phyloP scores from a whole-genome alignment of 2,329 filamentous ascomycete genomes.

The Pseudogymnoascus sp. region DNA sequence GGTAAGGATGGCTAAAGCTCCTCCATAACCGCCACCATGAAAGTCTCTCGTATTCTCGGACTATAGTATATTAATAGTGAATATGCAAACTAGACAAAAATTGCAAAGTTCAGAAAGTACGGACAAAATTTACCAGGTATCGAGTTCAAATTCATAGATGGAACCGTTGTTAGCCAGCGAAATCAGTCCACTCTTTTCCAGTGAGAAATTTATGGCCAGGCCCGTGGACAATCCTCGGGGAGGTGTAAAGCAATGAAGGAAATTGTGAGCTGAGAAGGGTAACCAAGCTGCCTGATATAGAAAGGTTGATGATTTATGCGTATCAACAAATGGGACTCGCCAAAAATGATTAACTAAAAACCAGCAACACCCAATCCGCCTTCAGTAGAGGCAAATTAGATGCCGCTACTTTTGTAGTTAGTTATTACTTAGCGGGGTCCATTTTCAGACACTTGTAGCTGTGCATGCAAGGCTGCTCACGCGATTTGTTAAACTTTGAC shows the following conservation, averaged over 20 bases:
- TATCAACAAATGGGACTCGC: too few species aligned
- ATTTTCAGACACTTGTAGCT: neutral
- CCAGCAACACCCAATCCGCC: too few species aligned
- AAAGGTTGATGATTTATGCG: too few species aligned
- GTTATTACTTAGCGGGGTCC: neutral
- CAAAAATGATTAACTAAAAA: too few species aligned
- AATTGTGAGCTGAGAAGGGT: neutral
- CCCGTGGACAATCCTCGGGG: neutral
- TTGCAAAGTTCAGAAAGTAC: neutral
- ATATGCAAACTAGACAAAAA: neutral
- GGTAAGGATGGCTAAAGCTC: neutral
- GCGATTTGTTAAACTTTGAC: neutral
- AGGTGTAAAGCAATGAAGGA: neutral
- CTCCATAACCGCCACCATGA: neutral
- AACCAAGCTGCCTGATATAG: too few species aligned
- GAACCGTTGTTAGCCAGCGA: neutral
- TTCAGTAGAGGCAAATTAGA: too few species aligned
- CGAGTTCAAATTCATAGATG: neutral
- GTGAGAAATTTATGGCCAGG: neutral
- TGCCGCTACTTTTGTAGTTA: too few species aligned
- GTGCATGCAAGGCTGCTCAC: neutral
- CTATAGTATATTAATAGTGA: neutral
- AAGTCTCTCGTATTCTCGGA: neutral
- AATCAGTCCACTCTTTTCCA: neutral
- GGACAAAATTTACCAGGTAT: neutral